Base-by-base conservation (phyloP, 352 stramenopile genomes). In the Phytopythium ostracodes region DNA sequence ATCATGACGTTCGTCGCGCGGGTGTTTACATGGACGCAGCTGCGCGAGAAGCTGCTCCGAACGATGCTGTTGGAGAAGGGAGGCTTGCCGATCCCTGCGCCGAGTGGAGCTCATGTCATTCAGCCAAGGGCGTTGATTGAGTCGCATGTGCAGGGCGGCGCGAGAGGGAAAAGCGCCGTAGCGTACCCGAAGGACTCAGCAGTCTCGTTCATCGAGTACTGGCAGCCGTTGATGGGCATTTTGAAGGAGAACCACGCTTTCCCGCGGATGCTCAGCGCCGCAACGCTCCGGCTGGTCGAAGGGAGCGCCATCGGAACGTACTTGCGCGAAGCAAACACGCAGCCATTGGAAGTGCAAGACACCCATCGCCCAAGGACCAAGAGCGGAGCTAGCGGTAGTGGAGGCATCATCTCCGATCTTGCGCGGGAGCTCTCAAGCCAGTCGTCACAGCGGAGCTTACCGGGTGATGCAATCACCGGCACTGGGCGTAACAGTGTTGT, bases 21-120 rank as follows among this genome's bases (percentile, higher is more conserved):
- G 14, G 67, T 91, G 43, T 54, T 91, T 25, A 94, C 83, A 27
- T 94, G 85, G 85, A 82, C 58, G n/a, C 69, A 79, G 53, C 73
- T 94, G 58, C 83, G 85, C 8, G 78, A 89, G 59, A 78, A 69
- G 5, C 51, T 94, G 31, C 59, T 91, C n/a, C 68, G 72, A 11
- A 78, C 63, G 59, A 61, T 94, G 38, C 56, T 91, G 47, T 56
- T 92, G 46, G 74, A 89, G 50, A 88, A 84, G 51, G 75, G 71
- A 27, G 85, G 85, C 1, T 47, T 91, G 49, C 66, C 67, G 24
- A 66, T 70, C 4, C 62, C 76, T 11, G 77, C 79, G 18, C 81
- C 81, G 24, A 59, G 66, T 47, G 83, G 81, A 14, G 70, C 71
- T 7, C 56, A 64, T 10, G 79, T 94, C 20, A 62, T 91, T 17